Evolutionary conservation across 192 early-diverging fungal species (phyloP), one percentile per base, ranked within the genome.

Genomic region (Backusella circina): DNA sequence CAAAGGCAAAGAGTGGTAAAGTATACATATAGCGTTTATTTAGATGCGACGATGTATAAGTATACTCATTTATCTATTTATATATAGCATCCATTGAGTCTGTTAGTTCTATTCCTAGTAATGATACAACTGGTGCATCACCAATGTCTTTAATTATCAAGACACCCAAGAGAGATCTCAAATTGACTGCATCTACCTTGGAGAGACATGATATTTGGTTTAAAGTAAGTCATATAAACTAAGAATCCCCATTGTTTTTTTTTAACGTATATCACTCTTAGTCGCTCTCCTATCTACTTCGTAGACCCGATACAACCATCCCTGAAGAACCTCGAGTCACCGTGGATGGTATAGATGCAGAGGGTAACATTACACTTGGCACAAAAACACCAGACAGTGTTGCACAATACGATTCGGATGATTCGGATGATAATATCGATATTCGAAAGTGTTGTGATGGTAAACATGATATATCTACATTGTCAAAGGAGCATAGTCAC

Each of bases 201-300:
- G 88, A 90, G 23, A 83, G 89, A 67, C 93, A 94, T 74, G 91
- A 93, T 18, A 77, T 90, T 36, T 94, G 93, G 93, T 89, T 84
- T 74, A 81, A 89, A 83, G 92, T 89, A 84, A 65, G 76, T 32
- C 21, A 16, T 10, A 32, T 16, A 21, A 33, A 70, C 18, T 23
- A 28, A 6, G 36, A 37, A 8, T 37, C 1, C 7, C 4, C 5
- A 37, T 37, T 8, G 36, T 37, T 37, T 37, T 8, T 5, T 37
- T 37, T 9, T 9, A 37, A 37, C 9, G 36, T 9, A 8, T 9
- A 37, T 8, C 36, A 0, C 36, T 37, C 9, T 37, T 79, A 82
- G 81, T 74, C 77, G 37, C 38, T 82, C 6, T 65, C 71, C 2
- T 82, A 79, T 33, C 41, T 82, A 15, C 33, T 82, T 30, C 65